Evolutionary conservation across 371 early-diverging fungal species (phyloP), one percentile per base, ranked within the genome.

Genomic region (Sanchytrium tribonematis): DNA sequence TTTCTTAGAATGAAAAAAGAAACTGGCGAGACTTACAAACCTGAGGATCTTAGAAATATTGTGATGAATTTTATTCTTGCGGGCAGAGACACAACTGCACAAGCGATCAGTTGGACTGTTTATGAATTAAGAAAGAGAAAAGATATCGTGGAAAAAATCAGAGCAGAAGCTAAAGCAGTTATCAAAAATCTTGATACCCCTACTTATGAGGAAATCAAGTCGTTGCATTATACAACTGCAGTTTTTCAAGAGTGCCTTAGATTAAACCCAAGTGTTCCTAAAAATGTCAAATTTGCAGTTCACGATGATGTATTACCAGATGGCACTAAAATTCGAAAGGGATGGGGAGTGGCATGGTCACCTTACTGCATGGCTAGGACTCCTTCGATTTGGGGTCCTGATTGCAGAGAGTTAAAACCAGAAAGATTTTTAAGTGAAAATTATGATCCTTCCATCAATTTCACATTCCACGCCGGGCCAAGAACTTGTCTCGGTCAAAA

Each of bases 91-190:
- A 84, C 86, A 0, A 87, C 87, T 0, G 84, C 86, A 0, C 85
- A 85, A 71, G 82, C 85, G 0, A 78, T 87, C 16, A 80, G 80
- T 1, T 88, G 88, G 88, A 78, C 82, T 29, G 81, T 85, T 70
- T 85, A 79, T 68, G 75, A 75, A 31, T 76, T 88, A 28, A 73
- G 79, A 68, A 74, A 77, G 29, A 77, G 83, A 67, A 81, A 83
- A 0, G 71, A 75, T 0, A 80, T 84, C 0, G 80, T 84, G 70
- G 68, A 69, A 27, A 81, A 78, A 67, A 72, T 88, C 17, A 70
- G 82, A 29, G 78, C 81, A 30, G 88, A 87, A 70, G 80, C 29
- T 28, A 69, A 70, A 29, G 70, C 68, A 22, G 72, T 76, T 16
- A 73, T 82, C 5, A 68, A 69, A 71, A 70, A 71, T 66, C 28